Conservation (phyloP, 148 eudicot species). For the Fagopyrum esculentum region DNA sequence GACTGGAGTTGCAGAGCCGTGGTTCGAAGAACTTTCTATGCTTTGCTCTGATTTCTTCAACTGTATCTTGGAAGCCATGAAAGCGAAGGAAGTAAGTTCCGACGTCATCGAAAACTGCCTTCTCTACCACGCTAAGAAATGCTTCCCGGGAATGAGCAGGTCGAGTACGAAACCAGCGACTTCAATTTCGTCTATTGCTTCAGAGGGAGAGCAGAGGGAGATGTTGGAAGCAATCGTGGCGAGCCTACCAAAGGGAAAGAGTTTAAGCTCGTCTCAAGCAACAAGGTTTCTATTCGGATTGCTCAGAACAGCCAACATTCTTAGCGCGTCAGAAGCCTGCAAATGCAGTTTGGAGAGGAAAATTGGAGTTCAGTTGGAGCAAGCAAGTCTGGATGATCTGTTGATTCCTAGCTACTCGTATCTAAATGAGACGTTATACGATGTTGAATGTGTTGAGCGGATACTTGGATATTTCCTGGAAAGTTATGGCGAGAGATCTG, state of each 20-base stretch:
- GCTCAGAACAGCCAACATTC: conserved; percentile 63
- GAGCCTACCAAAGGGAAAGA: conserved; percentile 40
- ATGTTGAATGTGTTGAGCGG: conserved; percentile 82
- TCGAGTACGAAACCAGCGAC: conserved; percentile 35
- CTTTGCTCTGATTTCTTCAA: conserved; percentile 47
- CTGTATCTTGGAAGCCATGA: conserved; percentile 53
- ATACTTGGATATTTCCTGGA: conserved; percentile 18
- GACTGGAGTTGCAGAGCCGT: conserved; percentile 22
- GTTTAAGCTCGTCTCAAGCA: conserved; percentile 28
- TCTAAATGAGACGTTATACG: conserved; percentile 77
- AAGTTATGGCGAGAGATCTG: no score
- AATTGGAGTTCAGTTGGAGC: conserved; percentile 72
- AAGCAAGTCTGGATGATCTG: conserved; percentile 74
- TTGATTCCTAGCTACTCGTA: conserved; percentile 91
- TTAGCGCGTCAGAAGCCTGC: conserved; percentile 45
- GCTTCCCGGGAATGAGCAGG: conserved; percentile 74
- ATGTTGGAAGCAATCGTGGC: conserved; percentile 48
- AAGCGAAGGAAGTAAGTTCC: conserved; percentile 33
- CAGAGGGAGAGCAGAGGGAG: conserved; percentile 71
- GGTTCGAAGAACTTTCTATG: conserved; percentile 64
- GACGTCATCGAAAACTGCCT: conserved; percentile 71
- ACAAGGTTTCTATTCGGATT: conserved; percentile 60
- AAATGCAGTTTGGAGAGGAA: conserved; percentile 53
- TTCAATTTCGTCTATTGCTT: conserved; percentile 37
- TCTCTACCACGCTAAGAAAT: conserved; percentile 46